These are phyloP conservation scores for Pichia insulana DNA, from an alignment of 805 yeast genomes.

Conservation along the genomic window DNA sequence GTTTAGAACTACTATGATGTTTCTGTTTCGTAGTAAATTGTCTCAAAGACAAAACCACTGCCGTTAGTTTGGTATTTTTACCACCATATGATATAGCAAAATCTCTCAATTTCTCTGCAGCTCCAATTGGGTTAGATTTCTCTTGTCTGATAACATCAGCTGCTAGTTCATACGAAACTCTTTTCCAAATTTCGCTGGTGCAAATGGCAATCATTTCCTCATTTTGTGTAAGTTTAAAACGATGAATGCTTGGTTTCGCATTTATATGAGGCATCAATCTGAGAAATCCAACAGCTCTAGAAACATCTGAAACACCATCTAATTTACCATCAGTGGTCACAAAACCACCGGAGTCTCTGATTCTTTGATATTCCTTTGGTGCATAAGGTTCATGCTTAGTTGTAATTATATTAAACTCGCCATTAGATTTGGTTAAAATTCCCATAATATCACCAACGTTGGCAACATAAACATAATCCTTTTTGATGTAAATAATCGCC, in stretches of 20 bases:
- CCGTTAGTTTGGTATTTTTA: constrained; percentile 58
- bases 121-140: constrained; percentile 74
- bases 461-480: constrained; percentile 64
- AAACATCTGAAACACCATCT: constrained; percentile 74
- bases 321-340: constrained; percentile 78
- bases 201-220: constrained; percentile 84
- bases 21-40: constrained; percentile 34
- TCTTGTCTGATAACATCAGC: constrained; percentile 84
- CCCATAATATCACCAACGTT: constrained; percentile 89
- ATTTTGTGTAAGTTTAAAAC: constrained; percentile 49
- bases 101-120: constrained; percentile 90
- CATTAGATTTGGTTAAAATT: constrained; percentile 67
- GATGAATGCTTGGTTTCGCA: constrained; percentile 75
- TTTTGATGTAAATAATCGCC: constrained; percentile 71
- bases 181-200: constrained; percentile 78
- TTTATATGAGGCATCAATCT: constrained; percentile 80
- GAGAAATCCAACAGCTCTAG: constrained; percentile 89
- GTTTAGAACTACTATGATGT: constrained; percentile 34
- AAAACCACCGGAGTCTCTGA: constrained; percentile 85
- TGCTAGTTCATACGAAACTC: constrained; percentile 71
- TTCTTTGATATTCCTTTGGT: constrained; percentile 70
- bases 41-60: constrained; percentile 67
- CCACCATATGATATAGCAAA: constrained; percentile 92
- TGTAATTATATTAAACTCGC: constrained; percentile 68
- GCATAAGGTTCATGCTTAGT: constrained; percentile 79